A percentile compares a stretch with the other conserved stretches of the same genome.
phyloP scores from a whole-genome alignment of 345 rosid species.

The Lepidium sativum region DNA sequence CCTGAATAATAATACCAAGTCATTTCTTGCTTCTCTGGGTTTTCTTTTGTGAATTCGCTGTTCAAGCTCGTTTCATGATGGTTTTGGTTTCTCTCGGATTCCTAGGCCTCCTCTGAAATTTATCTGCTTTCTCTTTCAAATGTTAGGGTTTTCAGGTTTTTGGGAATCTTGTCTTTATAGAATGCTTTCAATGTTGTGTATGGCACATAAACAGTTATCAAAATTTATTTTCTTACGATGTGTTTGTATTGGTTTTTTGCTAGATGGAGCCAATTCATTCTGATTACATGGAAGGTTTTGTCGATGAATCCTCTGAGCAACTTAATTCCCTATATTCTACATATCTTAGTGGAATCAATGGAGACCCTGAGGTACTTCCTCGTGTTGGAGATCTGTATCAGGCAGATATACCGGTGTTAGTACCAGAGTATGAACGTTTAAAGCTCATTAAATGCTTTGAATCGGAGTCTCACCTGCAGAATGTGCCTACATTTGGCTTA shows the following conservation, averaged over 20 bases:
- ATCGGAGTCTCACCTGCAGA: neutral
- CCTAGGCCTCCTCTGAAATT: neutral
- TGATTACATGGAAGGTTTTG: conserved; percentile 30
- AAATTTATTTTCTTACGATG: neutral
- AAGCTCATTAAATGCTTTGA: conserved; percentile 22
- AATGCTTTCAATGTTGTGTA: neutral
- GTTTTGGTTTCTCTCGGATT: neutral
- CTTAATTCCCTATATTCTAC: conserved; percentile 25
- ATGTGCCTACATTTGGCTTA: conserved; percentile 22
- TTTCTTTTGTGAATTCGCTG: conserved; percentile 11
- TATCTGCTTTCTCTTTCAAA: neutral
- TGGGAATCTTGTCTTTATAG: neutral
- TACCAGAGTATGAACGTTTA: conserved; percentile 22
- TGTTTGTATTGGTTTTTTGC: neutral
- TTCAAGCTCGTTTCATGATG: neutral
- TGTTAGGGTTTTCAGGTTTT: neutral
- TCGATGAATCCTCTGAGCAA: conserved; percentile 29
- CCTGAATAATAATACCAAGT: neutral
- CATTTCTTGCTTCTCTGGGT: neutral
- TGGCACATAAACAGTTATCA: neutral
- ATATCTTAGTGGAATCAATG: conserved; percentile 27
- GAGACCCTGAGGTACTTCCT: conserved; percentile 40
- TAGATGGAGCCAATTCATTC: conserved; percentile 32
- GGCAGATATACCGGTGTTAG: conserved; percentile 38
- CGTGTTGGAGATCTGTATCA: conserved; percentile 56